These are phyloP conservation scores for Cetradonia linearis DNA, from an alignment of 495 filamentous ascomycete species.

Conservation along the genomic window DNA sequence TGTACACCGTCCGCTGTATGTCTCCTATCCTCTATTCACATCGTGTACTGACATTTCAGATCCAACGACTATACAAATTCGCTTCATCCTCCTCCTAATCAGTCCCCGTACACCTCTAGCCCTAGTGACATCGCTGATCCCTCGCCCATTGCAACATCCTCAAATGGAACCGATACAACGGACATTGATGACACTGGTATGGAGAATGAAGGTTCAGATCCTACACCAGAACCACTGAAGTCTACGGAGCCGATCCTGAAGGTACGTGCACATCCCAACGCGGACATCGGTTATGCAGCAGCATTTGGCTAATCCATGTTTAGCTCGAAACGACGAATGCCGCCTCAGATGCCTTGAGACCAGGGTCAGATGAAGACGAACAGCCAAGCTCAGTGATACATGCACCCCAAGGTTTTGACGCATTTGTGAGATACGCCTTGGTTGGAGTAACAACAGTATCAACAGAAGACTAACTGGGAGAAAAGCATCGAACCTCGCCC, in stretches of 20 bases:
- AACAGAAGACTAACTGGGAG: slow-evolving; percentile 11
- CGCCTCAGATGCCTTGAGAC: slow-evolving; percentile 39
- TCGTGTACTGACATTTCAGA: slow-evolving; percentile 13
- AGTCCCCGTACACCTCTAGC: slow-evolving; percentile 21
- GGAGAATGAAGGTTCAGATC: slow-evolving; percentile 33
- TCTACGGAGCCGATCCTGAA: slow-evolving; percentile 31
- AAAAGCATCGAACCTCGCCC: slow-evolving; percentile 31
- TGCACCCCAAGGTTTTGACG: slow-evolving; percentile 66
- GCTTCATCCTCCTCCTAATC: slow-evolving; percentile 24
- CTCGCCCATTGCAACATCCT: slow-evolving; percentile 56
- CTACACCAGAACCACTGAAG: slow-evolving; percentile 20
- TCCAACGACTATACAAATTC: slow-evolving; percentile 22
- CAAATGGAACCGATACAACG: slow-evolving; percentile 59
- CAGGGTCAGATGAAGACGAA: slow-evolving; percentile 56
- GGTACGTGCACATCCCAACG: slow-evolving; percentile 26
- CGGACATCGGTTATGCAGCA: slow-evolving; percentile 1
- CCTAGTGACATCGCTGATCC: slow-evolving; percentile 41
- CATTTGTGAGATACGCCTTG: slow-evolving; percentile 49
- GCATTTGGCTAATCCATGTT: slow-evolving; percentile 24
- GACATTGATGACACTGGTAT: slow-evolving; percentile 63
- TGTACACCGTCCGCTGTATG: slow-evolving; percentile 15
- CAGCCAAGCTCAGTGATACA: slow-evolving; percentile 75
- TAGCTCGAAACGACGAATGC: slow-evolving; percentile 55
- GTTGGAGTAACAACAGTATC: background rate
- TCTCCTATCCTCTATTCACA: background rate